Evolutionary conservation across 1,284 basidiomycete genomes (phyloP).

Genomic region (Tilletia caries): DNA sequence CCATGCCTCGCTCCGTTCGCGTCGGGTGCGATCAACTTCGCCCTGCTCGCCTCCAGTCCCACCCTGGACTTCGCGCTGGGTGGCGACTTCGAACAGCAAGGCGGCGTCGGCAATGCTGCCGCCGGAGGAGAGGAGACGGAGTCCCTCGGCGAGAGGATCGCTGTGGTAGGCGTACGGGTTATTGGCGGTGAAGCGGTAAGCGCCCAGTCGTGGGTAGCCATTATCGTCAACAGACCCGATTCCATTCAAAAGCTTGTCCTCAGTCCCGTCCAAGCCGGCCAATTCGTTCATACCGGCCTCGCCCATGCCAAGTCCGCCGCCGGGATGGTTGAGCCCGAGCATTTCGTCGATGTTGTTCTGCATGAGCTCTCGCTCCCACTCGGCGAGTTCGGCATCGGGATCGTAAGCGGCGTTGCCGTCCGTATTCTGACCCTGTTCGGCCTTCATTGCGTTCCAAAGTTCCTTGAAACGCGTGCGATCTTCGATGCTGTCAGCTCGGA

Average conservation of each 20-base stretch:
- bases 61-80: slow-evolving; percentile 37
- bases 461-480: slow-evolving; percentile 47
- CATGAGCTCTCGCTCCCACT: slow-evolving; percentile 65
- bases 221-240: slow-evolving; percentile 41
- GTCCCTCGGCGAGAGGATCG: slow-evolving; percentile 60
- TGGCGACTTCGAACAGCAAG: slow-evolving; percentile 79
- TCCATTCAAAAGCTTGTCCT: slow-evolving; percentile 41
- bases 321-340: slow-evolving; percentile 56
- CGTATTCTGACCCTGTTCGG: slow-evolving; percentile 17
- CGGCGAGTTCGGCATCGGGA: slow-evolving; percentile 58
- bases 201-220: slow-evolving; percentile 47
- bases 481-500: slow-evolving; percentile 36
- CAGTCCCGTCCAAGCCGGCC: slow-evolving; percentile 43
- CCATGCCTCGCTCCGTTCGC: slow-evolving; percentile 75
- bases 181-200: slow-evolving; percentile 35
- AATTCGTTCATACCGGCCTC: slow-evolving; percentile 35
- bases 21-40: slow-evolving; percentile 44
- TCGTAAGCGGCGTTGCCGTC: slow-evolving; percentile 28
- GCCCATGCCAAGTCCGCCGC: slow-evolving; percentile 46
- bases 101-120: slow-evolving; percentile 81
- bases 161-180: slow-evolving; percentile 67
- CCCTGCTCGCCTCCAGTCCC: slow-evolving; percentile 63
- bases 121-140: slow-evolving; percentile 67
- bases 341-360: slow-evolving; percentile 59
- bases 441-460: slow-evolving; percentile 47